Evolutionary conservation across 768 basidiomycete species (phyloP), one percentile per base, ranked within the genome.

Genomic region (Leucosporidium yakuticum): DNA sequence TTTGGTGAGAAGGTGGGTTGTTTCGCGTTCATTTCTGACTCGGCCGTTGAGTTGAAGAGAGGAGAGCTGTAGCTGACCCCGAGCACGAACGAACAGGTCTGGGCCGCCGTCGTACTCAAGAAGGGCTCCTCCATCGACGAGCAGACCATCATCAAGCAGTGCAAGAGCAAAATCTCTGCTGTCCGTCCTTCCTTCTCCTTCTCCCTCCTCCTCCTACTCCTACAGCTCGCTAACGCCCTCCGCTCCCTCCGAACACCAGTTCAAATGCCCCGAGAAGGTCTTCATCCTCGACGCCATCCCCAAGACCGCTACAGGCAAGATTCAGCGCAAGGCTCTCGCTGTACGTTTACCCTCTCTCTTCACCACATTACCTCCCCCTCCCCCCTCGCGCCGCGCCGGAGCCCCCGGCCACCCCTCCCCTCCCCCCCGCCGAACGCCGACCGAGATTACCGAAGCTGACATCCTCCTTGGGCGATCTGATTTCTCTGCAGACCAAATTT

Each of bases 291-390:
- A 72, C 25, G 29, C 65, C 20, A 74, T 74, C 50, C 74, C 74
- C 9, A 74, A 74, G 60, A 72, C 71, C n/a, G 74, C 74, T 25
- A 74, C 74, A 5, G 74, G 74, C 56, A 74, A 74, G 65, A 72
- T 74, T 44, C 71, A 73, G 60, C 65, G 74, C 31, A 66, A 68
- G 64, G 68, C 72, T 49, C 65, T 74, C 48, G 65, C 74, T n/a
- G 67, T 63, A n/a, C 64, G 64, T 56, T n/a, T 32, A 17, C 32
- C 20, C 31, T 32, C 54, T 5, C 19, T 3, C 9, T 32, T 12
- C 34, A 5, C 5, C 6, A 5, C 34, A 6, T 44, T 44, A 8
- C 39, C 14, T 44, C 14, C 39, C 8, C 39, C 39, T 15, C 39
- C 39, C 39, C 14, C 39, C 6, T 44, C 39, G 11, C 39, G 11